Base-by-base conservation (phyloP, 169 alveolate genomes). In the Eimeria brunetti region DNA sequence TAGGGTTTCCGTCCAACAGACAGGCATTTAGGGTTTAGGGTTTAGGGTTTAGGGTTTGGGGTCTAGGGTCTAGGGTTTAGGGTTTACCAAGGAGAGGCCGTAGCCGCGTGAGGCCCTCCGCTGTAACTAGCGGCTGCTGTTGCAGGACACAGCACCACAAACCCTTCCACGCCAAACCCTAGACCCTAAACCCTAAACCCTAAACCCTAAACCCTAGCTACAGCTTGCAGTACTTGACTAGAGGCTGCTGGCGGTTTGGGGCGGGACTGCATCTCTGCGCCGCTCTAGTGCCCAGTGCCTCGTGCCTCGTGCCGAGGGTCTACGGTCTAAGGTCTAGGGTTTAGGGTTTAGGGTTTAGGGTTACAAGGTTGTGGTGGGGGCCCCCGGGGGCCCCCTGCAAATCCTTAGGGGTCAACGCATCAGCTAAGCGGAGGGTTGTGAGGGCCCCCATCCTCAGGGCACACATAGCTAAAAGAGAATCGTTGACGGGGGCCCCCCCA, bases 381-480 rank as follows among this genome's bases (percentile, higher is more conserved):
- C 88, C 88, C 88, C 88, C 64, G 11, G 88, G 88, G 88, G 64
- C 38, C 67, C 88, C 88, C 88, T 78, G 88, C 4, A 78, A 64
- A 18, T 41, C 88, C 20, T 49, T 41, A 1, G 88, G 88, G 30
- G 88, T 46, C 2, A 78, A 38, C 1, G 64, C 62, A 46, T 78
- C 88, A 1, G 46, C 58, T 24, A 78, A 24, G 1, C 88, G 56
- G 27, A 78, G 88, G 46, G 88, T 78, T 2, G 67, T 46, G 88
- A 78, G 88, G 88, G 67, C 64, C 64, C 88, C 46, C 88, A 78
- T 78, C 88, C 88, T 78, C 62, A 46, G 30, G 67, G 88, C 88
- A 49, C 88, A 78, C 30, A 78, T 7, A 22, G 46, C 18, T 27
- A 78, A 49, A 14, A 78, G 64, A 12, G 88, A 41, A 38, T 78